These are phyloP conservation scores for Apiotrichum brassicae DNA, from an alignment of 1,284 basidiomycete species.

Conservation along the genomic window DNA sequence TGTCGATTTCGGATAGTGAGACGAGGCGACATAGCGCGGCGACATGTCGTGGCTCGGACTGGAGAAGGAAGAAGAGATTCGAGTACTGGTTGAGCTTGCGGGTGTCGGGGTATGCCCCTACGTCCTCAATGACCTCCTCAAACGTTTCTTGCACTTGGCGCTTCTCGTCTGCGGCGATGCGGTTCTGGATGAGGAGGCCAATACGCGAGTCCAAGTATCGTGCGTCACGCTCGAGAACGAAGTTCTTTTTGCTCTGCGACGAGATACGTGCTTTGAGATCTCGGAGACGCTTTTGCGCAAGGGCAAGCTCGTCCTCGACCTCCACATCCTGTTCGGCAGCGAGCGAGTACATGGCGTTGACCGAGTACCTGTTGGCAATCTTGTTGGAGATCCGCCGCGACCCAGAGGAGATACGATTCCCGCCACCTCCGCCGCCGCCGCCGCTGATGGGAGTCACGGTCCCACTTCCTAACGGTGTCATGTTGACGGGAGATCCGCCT, in stretches of 20 bases:
- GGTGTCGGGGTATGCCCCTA: slow-evolving; percentile 83
- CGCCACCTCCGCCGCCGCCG: neutral
- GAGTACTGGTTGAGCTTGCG: slow-evolving; percentile 86
- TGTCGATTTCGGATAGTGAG: slow-evolving; percentile 92
- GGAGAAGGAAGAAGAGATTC: slow-evolving; percentile 96
- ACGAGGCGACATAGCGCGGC: slow-evolving; percentile 96
- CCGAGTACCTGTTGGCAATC: slow-evolving; percentile 93
- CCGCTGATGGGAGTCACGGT: neutral
- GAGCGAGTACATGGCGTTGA: slow-evolving; percentile 93
- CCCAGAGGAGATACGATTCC: neutral
- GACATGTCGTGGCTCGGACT: slow-evolving; percentile 94
- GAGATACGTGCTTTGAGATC: slow-evolving; percentile 97
- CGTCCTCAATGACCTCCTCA: slow-evolving; percentile 77
- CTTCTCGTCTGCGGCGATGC: slow-evolving; percentile 96
- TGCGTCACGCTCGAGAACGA: slow-evolving; percentile 95
- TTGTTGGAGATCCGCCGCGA: slow-evolving; percentile 54
- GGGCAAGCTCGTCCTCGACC: slow-evolving; percentile 92
- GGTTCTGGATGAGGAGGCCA: slow-evolving; percentile 93
- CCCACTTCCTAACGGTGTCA: neutral
- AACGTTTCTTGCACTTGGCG: slow-evolving; percentile 88
- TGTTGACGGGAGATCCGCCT: neutral
- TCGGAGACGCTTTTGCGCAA: slow-evolving; percentile 92
- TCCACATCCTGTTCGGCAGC: slow-evolving; percentile 98
- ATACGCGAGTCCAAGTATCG: slow-evolving; percentile 97
- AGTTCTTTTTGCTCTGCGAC: slow-evolving; percentile 98